A percentile compares a stretch with the other conserved stretches of the same genome.
Conservation (phyloP, 2,329 filamentous ascomycete genomes). For the Calonectria pseudoturangicola region DNA sequence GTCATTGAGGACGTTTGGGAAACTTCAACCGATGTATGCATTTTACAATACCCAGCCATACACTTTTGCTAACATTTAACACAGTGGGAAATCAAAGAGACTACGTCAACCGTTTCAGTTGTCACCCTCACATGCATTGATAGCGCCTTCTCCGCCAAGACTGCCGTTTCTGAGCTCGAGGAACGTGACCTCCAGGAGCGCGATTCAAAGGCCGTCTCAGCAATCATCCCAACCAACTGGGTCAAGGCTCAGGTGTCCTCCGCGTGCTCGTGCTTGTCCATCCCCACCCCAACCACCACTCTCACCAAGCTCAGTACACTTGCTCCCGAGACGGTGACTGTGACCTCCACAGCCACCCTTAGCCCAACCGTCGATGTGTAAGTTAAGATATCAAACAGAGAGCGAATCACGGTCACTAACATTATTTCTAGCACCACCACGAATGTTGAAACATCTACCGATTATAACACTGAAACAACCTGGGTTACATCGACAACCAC, state of each 20-base stretch:
- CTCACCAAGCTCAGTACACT: not conserved
- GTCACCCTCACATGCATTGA: conserved; percentile 7
- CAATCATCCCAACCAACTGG: conserved; percentile 4
- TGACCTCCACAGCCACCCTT: not conserved
- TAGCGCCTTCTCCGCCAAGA: not conserved
- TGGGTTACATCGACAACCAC: not conserved
- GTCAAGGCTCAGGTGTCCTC: not conserved
- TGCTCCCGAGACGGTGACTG: not conserved
- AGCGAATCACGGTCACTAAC: not conserved
- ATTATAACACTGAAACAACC: not conserved
- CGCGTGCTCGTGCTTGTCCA: conserved; percentile 3
- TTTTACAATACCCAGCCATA: not conserved
- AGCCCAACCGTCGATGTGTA: conserved; percentile 7
- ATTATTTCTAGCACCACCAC: not conserved
- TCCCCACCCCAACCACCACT: not conserved
- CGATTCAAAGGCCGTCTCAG: not conserved
- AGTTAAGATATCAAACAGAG: not conserved
- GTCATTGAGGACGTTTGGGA: not conserved
- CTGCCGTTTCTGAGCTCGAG: not conserved
- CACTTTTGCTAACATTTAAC: not conserved
- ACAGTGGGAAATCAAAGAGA: not conserved
- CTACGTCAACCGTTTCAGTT: not conserved
- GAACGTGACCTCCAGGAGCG: not conserved
- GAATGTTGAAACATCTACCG: not conserved
- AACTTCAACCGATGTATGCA: conserved; percentile 1